Conservation (phyloP, 768 basidiomycete species). For the Trametes cinnabarina region DNA sequence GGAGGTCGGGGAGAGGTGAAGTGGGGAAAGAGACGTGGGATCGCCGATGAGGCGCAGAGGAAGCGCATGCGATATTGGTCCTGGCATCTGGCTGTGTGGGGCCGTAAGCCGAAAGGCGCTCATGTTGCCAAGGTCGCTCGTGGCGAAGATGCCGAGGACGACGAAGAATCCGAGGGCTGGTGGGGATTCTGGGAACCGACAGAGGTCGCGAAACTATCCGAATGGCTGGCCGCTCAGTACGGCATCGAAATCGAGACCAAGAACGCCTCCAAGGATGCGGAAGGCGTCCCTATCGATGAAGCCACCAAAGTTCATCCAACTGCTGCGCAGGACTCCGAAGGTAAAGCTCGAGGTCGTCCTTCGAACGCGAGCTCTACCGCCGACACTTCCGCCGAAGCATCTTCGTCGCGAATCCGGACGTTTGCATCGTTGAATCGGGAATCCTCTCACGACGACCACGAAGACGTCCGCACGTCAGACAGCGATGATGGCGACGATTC, state of each 20-base stretch:
- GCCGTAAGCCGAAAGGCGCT: conserved; percentile 44
- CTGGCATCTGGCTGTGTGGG: conserved; percentile 79
- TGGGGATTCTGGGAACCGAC: conserved; percentile 70
- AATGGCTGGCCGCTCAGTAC: conserved; percentile 59
- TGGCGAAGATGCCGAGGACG: conserved; percentile 27
- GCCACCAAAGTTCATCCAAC: too few species aligned
- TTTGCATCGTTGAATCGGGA: conserved; percentile 8
- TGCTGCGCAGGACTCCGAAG: neutral
- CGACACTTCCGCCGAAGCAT: neutral
- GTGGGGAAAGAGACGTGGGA: conserved; percentile 40
- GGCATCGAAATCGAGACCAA: conserved; percentile 35
- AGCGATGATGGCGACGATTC: conserved; percentile 18
- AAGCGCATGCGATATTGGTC: conserved; percentile 58
- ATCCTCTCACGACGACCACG: conserved; percentile 12
- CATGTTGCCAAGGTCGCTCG: conserved; percentile 25
- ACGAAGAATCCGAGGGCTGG: conserved; percentile 53
- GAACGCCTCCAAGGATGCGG: too few species aligned
- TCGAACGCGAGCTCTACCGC: conserved; percentile 5
- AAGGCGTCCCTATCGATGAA: neutral
- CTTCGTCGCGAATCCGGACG: neutral
- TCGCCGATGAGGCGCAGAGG: conserved; percentile 49
- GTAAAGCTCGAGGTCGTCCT: neutral
- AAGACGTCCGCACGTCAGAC: neutral
- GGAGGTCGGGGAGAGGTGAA: conserved; percentile 33
- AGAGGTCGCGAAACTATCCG: conserved; percentile 62